Conservation (phyloP, 1,284 basidiomycete genomes). For the Erythrobasidium hasegawianum region DNA sequence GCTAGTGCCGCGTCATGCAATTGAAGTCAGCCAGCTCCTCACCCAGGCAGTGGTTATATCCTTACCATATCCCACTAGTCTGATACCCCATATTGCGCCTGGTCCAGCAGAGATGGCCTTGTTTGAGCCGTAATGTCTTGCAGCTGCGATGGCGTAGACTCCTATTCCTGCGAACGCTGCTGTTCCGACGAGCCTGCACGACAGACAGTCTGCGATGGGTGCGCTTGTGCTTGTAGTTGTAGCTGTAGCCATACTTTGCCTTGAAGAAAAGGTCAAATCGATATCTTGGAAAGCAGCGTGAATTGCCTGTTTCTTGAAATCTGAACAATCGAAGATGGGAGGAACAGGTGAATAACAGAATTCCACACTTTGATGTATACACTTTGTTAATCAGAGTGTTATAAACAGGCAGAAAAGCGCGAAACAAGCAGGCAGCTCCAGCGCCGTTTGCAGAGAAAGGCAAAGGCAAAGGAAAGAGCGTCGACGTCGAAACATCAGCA, state of each 20-base stretch:
- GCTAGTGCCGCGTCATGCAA: background rate
- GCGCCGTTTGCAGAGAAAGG: conserved; percentile 17
- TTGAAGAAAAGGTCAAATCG: background rate
- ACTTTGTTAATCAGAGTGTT: conserved; percentile 1
- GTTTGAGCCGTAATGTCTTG: conserved; percentile 19
- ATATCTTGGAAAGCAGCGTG: background rate
- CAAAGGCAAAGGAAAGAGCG: conserved; percentile 22
- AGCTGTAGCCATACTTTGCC: background rate
- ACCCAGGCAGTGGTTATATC: background rate
- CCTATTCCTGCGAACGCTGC: conserved; percentile 17
- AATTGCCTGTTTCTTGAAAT: background rate
- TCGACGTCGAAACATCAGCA: conserved; percentile 7
- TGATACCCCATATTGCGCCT: conserved; percentile 12
- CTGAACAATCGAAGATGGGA: conserved; percentile 7
- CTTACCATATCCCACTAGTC: conserved; percentile 22
- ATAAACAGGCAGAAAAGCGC: conserved; percentile 29
- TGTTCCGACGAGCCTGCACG: conserved; percentile 24
- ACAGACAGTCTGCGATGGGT: conserved; percentile 15
- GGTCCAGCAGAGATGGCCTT: conserved; percentile 8
- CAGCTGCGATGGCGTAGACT: conserved; percentile 21
- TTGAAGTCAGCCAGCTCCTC: background rate
- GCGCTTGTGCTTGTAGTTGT: background rate
- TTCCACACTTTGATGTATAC: background rate
- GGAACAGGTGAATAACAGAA: conserved; percentile 18
- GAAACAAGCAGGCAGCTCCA: conserved; percentile 31